These are phyloP conservation scores for Auriscalpium vulgare DNA, from an alignment of 768 basidiomycete species.

Conservation along the genomic window DNA sequence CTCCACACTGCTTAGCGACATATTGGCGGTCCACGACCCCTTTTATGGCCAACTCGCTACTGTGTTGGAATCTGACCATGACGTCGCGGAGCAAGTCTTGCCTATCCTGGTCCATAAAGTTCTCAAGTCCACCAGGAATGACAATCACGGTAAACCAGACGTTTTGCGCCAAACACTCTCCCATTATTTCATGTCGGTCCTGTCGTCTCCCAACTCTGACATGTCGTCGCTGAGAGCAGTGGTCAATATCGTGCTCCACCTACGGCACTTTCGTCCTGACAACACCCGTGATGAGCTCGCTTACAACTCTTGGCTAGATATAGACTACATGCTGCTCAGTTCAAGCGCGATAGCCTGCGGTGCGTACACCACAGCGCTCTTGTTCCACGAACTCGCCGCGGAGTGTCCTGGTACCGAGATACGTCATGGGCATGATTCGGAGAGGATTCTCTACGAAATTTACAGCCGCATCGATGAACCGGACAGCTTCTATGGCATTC, in stretches of 20 bases:
- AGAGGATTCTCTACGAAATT: constrained; percentile 81
- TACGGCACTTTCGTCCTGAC: constrained; percentile 55
- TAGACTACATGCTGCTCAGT: constrained; percentile 69
- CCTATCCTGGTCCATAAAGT: constrained; percentile 71
- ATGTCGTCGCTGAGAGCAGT: constrained; percentile 45
- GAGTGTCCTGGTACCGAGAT: constrained; percentile 35
- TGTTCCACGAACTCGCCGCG: constrained; percentile 78
- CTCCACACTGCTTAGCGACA: constrained; percentile 48
- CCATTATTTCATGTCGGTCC: constrained; percentile 48
- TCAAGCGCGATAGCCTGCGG: constrained; percentile 68
- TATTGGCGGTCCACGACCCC: constrained; percentile 41
- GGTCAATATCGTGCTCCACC: constrained; percentile 70
- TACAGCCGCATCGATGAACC: constrained; percentile 96
- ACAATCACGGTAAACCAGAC: constrained; percentile 14
- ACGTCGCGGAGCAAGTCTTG: constrained; percentile 59
- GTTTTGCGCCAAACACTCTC: constrained; percentile 30
- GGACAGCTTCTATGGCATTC: constrained; percentile 95
- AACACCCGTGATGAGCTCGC: constrained; percentile 33
- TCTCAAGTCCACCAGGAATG: constrained; percentile 30
- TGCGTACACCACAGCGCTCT: constrained; percentile 81
- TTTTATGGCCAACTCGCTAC: constrained; percentile 66
- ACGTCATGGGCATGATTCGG: constrained; percentile 30
- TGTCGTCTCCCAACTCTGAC: constrained; percentile 32
- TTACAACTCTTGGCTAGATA: constrained; percentile 73
- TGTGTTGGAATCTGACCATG: constrained; percentile 45